Percentiles rank a stretch among this genome's conserved stretches.
phyloP scores from a whole-genome alignment of 176 grass and related monocot species.

The Microstegium vimineum region DNA sequence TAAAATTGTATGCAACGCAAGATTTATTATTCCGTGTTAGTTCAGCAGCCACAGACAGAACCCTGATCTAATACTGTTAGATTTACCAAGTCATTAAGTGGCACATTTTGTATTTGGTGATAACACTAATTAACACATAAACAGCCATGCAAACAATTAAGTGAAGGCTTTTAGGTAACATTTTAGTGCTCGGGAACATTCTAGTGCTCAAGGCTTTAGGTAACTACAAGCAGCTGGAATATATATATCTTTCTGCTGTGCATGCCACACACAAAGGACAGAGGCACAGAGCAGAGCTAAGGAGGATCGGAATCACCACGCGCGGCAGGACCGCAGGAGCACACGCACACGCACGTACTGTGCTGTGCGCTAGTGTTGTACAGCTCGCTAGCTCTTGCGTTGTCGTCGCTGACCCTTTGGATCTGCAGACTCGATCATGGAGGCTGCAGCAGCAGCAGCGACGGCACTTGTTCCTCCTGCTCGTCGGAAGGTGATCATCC shows the following conservation, averaged over 20 bases:
- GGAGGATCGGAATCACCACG: background rate
- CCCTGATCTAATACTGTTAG: background rate
- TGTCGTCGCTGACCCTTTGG: background rate
- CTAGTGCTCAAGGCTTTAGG: too few relatives aligned
- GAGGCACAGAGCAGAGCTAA: too few relatives aligned
- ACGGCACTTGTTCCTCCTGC: background rate
- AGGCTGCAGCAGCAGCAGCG: background rate
- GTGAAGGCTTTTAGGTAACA: too few relatives aligned
- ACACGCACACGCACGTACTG: background rate
- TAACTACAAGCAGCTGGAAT: background rate
- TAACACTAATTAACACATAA: too few relatives aligned
- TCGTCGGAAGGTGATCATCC: background rate
- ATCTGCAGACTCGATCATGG: background rate
- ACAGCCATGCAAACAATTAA: background rate
- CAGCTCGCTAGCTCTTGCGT: background rate
- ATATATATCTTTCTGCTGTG: background rate
- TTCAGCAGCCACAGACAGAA: background rate
- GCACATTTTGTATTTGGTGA: too few relatives aligned
- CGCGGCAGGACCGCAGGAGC: slow-evolving; percentile 5
- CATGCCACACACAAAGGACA: background rate
- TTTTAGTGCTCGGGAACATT: too few relatives aligned
- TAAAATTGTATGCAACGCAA: background rate
- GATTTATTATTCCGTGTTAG: background rate
- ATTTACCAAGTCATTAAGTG: background rate
- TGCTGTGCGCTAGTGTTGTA: background rate